phyloP scores from a whole-genome alignment of 2,329 filamentous ascomycete genomes.

The Amesomyces nigricolor region DNA sequence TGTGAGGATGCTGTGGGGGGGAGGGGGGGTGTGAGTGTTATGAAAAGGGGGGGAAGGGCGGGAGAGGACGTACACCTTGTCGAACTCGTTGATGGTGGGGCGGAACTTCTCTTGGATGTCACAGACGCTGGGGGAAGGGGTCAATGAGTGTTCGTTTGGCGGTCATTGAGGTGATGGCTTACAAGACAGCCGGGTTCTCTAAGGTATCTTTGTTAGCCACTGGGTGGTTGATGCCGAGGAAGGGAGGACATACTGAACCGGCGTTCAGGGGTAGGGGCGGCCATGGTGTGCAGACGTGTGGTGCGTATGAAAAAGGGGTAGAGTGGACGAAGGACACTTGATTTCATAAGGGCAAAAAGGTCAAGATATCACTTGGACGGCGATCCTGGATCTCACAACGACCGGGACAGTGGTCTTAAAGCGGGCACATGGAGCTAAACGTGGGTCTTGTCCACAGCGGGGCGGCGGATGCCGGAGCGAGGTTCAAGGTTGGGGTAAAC shows the following conservation, averaged over 20 bases:
- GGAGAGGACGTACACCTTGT: conserved; percentile 58
- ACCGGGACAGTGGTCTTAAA: not conserved
- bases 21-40: not conserved
- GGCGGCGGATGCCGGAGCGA: conserved; percentile 6
- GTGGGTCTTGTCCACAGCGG: conserved; percentile 7
- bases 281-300: conserved; percentile 15
- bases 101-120: conserved; percentile 94
- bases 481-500: conserved; percentile 16
- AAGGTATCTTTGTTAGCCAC: conserved; percentile 3
- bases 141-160: not conserved
- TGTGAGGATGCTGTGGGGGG: conserved; percentile 52
- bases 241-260: conserved; percentile 20
- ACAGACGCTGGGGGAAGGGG: conserved; percentile 60
- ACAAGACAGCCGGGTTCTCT: conserved; percentile 50
- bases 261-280: conserved; percentile 17
- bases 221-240: too few species aligned
- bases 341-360: too few species aligned
- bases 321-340: too few species aligned
- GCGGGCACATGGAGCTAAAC: conserved; percentile 1
- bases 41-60: not conserved
- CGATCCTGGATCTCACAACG: not conserved
- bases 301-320: not conserved
- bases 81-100: conserved; percentile 74
- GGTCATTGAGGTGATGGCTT: conserved; percentile 20
- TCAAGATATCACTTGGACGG: too few species aligned